Evolutionary conservation across 1,139 yeast genomes (phyloP).

Genomic region (Saccharomyces hybrid): DNA sequence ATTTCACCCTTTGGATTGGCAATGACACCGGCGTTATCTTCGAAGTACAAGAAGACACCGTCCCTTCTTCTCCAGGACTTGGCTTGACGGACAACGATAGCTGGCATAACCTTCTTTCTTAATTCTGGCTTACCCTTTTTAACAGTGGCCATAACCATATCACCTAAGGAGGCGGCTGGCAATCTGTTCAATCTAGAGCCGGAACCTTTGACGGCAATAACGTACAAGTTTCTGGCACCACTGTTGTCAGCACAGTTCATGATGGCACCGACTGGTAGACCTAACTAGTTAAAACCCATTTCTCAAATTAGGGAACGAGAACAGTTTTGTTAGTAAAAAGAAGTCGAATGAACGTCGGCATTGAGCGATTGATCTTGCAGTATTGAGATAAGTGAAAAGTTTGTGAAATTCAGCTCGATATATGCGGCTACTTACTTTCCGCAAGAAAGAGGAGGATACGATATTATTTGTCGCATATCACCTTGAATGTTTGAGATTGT

Average conservation of each 20-base stretch:
- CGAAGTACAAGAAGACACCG: conserved; percentile 99
- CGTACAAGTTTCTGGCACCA: conserved; percentile 99
- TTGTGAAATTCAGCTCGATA: background rate
- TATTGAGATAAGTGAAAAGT: background rate
- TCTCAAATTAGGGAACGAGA: conserved; percentile 3
- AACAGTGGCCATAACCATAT: conserved; percentile 99
- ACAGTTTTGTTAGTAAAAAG: conserved; percentile 18
- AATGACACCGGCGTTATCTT: conserved; percentile 99
- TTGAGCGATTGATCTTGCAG: background rate
- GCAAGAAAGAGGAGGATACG: too few relatives aligned
- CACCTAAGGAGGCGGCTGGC: conserved; percentile 99
- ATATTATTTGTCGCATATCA: too few relatives aligned
- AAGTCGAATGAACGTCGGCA: background rate
- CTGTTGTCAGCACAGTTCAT: conserved; percentile 99
- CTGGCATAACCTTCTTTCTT: conserved; percentile 99
- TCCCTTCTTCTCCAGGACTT: conserved; percentile 99
- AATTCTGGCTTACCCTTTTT: conserved; percentile 99
- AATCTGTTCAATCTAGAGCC: conserved; percentile 99
- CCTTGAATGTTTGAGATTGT: too few relatives aligned
- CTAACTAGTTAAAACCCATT: conserved; percentile 72
- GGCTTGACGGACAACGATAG: conserved; percentile 98
- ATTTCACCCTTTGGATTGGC: conserved; percentile 99
- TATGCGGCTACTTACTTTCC: too few relatives aligned
- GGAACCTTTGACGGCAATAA: conserved; percentile 97
- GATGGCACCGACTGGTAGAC: conserved; percentile 99